Evolutionary conservation across 2,329 filamentous ascomycete species (phyloP), one percentile per base, ranked within the genome.

Genomic region (Ophiostoma perfectum): DNA sequence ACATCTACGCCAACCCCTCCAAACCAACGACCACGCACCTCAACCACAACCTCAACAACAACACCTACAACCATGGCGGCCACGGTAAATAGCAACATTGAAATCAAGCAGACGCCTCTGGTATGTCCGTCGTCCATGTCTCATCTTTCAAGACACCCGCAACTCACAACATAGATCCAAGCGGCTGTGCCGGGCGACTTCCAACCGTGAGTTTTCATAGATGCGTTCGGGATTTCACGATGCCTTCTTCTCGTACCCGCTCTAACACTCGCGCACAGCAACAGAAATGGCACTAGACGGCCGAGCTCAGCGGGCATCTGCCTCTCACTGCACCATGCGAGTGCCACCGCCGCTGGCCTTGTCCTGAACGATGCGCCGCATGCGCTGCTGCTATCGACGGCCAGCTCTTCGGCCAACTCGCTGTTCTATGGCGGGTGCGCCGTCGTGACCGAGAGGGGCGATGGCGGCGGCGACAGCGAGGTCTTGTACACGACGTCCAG

Each of bases 361-460:
- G 73, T 78, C 49, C 78, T 79, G 8, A 47, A 72, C 4, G 70
- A 70, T 2, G 77, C 78, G 6, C 75, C 70, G 0, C 78, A 78
- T 66, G 79, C 80, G 3, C 77, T 81, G 14, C 74, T 83, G 8
- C 76, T 83, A 39, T 79, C 79, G 5, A 78, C 80, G 0, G 71
- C 74, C 4, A 76, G 78, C 39, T 73, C 76, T 5, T 79, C 79
- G 38, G 76, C 76, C 16, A 81, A 79, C 52, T 78, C 81, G 7
- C 80, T 83, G 72, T 84, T 83, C 71, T 75, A 80, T 72, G 76
- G 77, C 64, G 80, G 78, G 5, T 82, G 81, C 68, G 78, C 80
- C 42, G 81, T 79, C 71, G 47, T 80, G 5, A 74, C 76, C 4
- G 72, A 75, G 8, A 72, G 9, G 39, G 36, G 41, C 27, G 18